Conservation (phyloP, 2,329 filamentous ascomycete species). For the Ophiostoma perfectum region DNA sequence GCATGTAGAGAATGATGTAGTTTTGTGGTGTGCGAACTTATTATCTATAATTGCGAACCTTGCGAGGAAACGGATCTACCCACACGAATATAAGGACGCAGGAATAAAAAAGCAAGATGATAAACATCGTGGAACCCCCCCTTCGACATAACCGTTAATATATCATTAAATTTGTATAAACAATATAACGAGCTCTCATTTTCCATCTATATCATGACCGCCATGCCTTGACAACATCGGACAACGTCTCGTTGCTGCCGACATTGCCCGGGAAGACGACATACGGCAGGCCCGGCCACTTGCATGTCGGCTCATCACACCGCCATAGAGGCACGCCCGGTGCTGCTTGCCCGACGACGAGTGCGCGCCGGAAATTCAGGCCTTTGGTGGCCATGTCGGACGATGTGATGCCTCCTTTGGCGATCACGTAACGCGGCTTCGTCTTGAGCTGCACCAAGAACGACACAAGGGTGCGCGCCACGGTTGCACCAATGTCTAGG, state of each 20-base stretch:
- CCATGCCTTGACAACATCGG: not conserved
- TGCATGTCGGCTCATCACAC: constrained; percentile 43
- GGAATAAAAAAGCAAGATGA: too few species aligned
- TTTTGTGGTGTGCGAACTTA: too few species aligned
- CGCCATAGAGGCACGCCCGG: not conserved
- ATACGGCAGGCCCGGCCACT: constrained; percentile 49
- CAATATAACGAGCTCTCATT: too few species aligned
- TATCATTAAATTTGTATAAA: too few species aligned
- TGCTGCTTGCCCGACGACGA: constrained; percentile 45
- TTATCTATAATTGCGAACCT: too few species aligned
- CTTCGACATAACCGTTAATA: too few species aligned
- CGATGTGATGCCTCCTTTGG: constrained; percentile 56
- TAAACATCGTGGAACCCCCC: too few species aligned
- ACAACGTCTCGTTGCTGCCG: constrained; percentile 44
- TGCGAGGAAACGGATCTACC: too few species aligned
- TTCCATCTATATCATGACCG: constrained; percentile 37
- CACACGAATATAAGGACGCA: too few species aligned
- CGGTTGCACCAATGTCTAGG: constrained; percentile 48
- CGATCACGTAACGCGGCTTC: constrained; percentile 51
- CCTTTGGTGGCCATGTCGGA: constrained; percentile 55
- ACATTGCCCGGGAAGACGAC: constrained; percentile 37
- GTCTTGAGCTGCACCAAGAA: constrained; percentile 43
- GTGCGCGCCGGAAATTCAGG: constrained; percentile 48
- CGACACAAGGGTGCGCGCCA: constrained; percentile 47
- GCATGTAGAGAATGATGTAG: too few species aligned